Evolutionary conservation across 257 asterid species (phyloP).

Genomic region (Solanum microdontum): DNA sequence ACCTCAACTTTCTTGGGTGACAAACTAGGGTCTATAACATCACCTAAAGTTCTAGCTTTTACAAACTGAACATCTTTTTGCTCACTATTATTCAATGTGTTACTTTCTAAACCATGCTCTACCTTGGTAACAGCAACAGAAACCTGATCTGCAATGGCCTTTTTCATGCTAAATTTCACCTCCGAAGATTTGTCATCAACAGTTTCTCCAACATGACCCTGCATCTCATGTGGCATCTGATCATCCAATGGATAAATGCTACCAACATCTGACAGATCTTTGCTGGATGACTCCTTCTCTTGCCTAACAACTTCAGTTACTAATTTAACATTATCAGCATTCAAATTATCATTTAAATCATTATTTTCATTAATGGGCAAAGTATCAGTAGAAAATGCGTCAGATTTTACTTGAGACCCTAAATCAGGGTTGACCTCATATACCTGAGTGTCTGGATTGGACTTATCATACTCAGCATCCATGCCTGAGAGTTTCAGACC

Average conservation of each 20-base stretch:
- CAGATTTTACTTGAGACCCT: conserved; percentile 30
- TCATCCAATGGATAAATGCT: conserved; percentile 9
- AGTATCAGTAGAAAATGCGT: conserved; percentile 21
- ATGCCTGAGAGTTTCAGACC: conserved; percentile 9
- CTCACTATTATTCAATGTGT: conserved; percentile 9
- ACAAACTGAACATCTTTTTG: neutral
- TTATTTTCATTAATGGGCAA: conserved; percentile 13
- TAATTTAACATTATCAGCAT: conserved; percentile 26
- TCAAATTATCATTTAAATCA: conserved; percentile 19
- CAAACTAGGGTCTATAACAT: neutral
- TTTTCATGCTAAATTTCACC: conserved; percentile 12
- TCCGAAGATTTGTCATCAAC: conserved; percentile 3
- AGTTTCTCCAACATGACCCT: conserved; percentile 17
- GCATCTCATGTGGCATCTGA: conserved; percentile 7
- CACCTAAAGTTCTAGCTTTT: neutral
- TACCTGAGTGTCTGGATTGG: conserved; percentile 19
- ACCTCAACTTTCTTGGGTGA: conserved; percentile 6
- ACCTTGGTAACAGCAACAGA: conserved; percentile 7
- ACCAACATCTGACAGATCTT: conserved; percentile 14
- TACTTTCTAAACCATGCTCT: conserved; percentile 9
- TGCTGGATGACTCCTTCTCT: conserved; percentile 11
- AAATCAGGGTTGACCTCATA: conserved; percentile 22
- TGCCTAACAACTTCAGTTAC: conserved; percentile 25
- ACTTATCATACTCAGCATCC: conserved; percentile 9
- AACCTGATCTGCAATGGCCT: conserved; percentile 10